Conservation (phyloP, 768 basidiomycete species). For the Lentinus brumalis region DNA sequence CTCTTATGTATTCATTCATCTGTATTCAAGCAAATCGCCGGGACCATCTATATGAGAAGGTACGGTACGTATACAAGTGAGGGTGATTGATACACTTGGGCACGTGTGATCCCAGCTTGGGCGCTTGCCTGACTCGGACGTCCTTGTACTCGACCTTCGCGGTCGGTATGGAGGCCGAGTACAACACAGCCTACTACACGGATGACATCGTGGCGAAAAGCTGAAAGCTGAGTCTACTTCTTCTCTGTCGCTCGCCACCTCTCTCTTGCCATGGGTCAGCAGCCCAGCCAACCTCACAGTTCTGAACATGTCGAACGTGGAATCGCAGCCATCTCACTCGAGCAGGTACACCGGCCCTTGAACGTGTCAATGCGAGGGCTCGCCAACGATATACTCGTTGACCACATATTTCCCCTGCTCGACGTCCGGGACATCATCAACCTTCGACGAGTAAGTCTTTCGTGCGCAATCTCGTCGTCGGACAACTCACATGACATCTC, state of each 20-base stretch:
- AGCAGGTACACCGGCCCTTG: not conserved
- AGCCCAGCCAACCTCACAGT: not conserved
- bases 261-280: not conserved
- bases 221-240: no score
- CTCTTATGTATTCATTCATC: no score
- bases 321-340: not conserved
- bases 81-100: no score
- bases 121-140: not conserved
- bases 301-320: not conserved
- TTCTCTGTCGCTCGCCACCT: not conserved
- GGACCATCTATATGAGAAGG: no score
- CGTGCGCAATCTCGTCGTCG: not conserved
- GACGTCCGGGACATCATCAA: slow-evolving; percentile 39
- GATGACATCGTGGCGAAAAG: not conserved
- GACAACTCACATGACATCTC: not conserved
- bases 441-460: slow-evolving; percentile 38
- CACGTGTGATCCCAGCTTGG: no score
- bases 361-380: not conserved
- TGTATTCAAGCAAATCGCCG: no score
- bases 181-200: not conserved
- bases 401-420: slow-evolving; percentile 22
- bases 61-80: no score
- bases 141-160: not conserved
- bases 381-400: slow-evolving; percentile 8
- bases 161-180: not conserved